Evolutionary conservation across 345 rosid species (phyloP), one percentile per base, ranked within the genome.

Genomic region (Eucalyptus cloeziana): DNA sequence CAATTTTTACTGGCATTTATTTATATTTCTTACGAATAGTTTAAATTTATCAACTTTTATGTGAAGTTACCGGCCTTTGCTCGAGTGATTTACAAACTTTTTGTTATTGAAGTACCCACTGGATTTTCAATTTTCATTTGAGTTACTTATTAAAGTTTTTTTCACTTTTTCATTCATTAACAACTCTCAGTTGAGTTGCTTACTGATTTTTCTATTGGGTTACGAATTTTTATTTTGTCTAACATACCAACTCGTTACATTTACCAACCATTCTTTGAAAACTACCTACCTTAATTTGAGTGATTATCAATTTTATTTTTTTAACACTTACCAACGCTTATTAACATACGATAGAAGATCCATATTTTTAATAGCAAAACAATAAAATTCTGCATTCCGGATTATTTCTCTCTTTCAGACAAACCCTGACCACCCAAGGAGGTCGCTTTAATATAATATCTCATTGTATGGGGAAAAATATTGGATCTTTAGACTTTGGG

Each of bases 31-130:
- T 60, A 27, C 16, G 0, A 27, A 27, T 25, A 5, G 15, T 60
- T 60, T 33, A 33, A 33, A 37, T 33, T 69, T 5, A 31, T 31
- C 40, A 33, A 17, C 25, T 33, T 17, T 69, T 69, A 33, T 17
- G 44, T 5, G 3, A 69, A 31, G 9, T 3, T 17, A 33, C 24
- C 2, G 0, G 10, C 10, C 1, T 71, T 19, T 9, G 19, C 40
- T 10, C 13, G 10, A 24, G 13, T 56, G 13, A 56, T 56, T 56
- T 56, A 56, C 62, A 9, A 49, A 49, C 15, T 49, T 49, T 49
- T 13, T 49, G 5, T 49, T 13, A 49, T 49, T 49, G 16, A 49
- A 49, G 14, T 49, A 56, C 13, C 62, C 62, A 56, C 7, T 4
- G 27, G 6, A 56, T 56, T 56, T 56, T 24, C 30, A 56, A 25